These are phyloP conservation scores for Cryphonectria parasitica DNA, from an alignment of 2,329 filamentous ascomycete genomes.

Conservation along the genomic window DNA sequence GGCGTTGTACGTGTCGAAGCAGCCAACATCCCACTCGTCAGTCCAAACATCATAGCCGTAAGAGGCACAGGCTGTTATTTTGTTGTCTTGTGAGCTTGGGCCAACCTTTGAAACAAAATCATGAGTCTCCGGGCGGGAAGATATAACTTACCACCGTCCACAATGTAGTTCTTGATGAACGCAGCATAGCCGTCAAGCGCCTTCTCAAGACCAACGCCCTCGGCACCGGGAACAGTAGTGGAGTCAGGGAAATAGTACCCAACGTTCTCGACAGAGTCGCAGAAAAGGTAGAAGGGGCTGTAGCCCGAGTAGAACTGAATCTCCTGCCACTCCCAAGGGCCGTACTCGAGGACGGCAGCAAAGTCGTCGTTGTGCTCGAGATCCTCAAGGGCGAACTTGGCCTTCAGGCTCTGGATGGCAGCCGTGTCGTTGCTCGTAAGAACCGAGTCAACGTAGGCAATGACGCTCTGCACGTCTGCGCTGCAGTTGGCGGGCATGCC, in stretches of 20 bases:
- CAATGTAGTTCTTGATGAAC: slow-evolving; percentile 46
- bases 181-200: slow-evolving; percentile 57
- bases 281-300: slow-evolving; percentile 50
- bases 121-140: neutral
- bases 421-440: slow-evolving; percentile 43
- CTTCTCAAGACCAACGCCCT: slow-evolving; percentile 54
- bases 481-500: slow-evolving; percentile 62
- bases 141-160: slow-evolving; percentile 46
- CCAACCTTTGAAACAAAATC: neutral
- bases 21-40: slow-evolving; percentile 49
- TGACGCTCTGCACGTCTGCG: slow-evolving; percentile 53
- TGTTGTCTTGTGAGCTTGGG: neutral
- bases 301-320: slow-evolving; percentile 52
- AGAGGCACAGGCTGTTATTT: slow-evolving; percentile 39
- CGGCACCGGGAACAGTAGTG: slow-evolving; percentile 49
- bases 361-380: slow-evolving; percentile 51
- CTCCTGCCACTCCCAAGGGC: slow-evolving; percentile 62
- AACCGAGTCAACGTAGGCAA: slow-evolving; percentile 55
- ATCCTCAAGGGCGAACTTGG: slow-evolving; percentile 51
- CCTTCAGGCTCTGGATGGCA: slow-evolving; percentile 51
- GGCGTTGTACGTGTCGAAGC: slow-evolving; percentile 51
- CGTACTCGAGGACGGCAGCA: slow-evolving; percentile 55
- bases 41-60: slow-evolving; percentile 50
- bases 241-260: slow-evolving; percentile 48
- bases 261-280: slow-evolving; percentile 53